Percentiles rank a stretch among this genome's conserved stretches.
Evolutionary conservation across 1,284 basidiomycete genomes (phyloP).

Genomic region (Microbotryum intermedium): DNA sequence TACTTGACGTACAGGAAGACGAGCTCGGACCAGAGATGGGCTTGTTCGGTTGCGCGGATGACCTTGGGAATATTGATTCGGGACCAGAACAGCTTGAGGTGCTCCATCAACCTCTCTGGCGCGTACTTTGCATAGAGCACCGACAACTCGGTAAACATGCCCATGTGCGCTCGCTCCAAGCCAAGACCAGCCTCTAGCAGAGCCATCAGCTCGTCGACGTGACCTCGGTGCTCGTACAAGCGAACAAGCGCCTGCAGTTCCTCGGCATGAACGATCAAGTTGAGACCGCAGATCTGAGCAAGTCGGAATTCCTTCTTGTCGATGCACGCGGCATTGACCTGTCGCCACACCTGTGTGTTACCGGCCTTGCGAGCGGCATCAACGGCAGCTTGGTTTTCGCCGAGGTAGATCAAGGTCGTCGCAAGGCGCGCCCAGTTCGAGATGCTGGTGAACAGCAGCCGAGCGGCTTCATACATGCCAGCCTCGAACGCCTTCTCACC

Average conservation of each 20-base stretch:
- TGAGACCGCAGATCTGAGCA: slow-evolving; percentile 96
- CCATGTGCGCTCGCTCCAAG: slow-evolving; percentile 86
- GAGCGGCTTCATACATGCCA: slow-evolving; percentile 93
- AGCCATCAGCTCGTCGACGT: slow-evolving; percentile 88
- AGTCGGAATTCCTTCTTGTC: slow-evolving; percentile 95
- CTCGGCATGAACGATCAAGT: slow-evolving; percentile 58
- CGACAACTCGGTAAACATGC: slow-evolving; percentile 81
- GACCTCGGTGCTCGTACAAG: slow-evolving; percentile 81
- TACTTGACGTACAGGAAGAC: slow-evolving; percentile 99
- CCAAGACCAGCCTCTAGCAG: slow-evolving; percentile 91
- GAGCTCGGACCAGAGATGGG: slow-evolving; percentile 97
- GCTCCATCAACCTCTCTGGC: slow-evolving; percentile 97
- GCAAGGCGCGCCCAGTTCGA: slow-evolving; percentile 98
- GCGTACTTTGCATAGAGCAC: slow-evolving; percentile 93
- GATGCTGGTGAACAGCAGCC: slow-evolving; percentile 90
- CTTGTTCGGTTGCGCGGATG: slow-evolving; percentile 87
- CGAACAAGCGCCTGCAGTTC: slow-evolving; percentile 73
- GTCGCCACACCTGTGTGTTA: slow-evolving; percentile 99
- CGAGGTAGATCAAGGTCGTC: slow-evolving; percentile 95
- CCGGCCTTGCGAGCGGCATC: slow-evolving; percentile 98
- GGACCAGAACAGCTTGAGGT: slow-evolving; percentile 93
- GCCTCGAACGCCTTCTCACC: slow-evolving; percentile 99
- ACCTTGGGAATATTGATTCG: slow-evolving; percentile 65
- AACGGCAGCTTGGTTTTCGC: slow-evolving; percentile 95
- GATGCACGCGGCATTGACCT: slow-evolving; percentile 96